Evolutionary conservation across 192 early-diverging fungal species (phyloP).

Genomic region (Coemansia nantahalensis): DNA sequence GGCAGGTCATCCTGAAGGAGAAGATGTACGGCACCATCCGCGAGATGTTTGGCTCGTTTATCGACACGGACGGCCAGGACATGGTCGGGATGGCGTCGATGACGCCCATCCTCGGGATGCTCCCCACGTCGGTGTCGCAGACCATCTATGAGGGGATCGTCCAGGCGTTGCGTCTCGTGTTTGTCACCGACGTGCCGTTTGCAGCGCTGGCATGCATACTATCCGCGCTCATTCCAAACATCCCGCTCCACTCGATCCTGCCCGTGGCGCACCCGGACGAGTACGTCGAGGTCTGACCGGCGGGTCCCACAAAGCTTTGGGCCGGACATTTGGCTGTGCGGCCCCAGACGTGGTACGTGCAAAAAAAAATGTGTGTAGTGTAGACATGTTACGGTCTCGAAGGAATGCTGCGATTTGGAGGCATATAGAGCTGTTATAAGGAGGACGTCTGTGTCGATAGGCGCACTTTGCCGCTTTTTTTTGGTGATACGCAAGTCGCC

Average conservation of each 20-base stretch:
- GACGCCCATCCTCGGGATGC: conserved; percentile 33
- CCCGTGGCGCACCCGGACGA: conserved; percentile 25
- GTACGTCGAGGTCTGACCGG: too few species aligned
- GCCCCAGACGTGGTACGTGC: too few species aligned
- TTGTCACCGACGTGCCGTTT: conserved; percentile 48
- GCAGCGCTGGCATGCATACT: conserved; percentile 39
- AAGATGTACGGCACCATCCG: conserved; percentile 35
- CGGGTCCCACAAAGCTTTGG: too few species aligned
- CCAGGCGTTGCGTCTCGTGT: conserved; percentile 37
- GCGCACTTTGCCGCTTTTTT: too few species aligned
- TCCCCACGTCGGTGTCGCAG: conserved; percentile 11
- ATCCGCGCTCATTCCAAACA: conserved; percentile 33
- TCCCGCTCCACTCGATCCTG: conserved; percentile 37
- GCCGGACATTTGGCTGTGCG: too few species aligned
- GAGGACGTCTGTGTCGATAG: too few species aligned
- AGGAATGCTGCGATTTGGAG: too few species aligned
- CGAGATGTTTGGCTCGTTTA: conserved; percentile 15
- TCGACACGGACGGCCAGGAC: conserved; percentile 27
- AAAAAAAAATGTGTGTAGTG: too few species aligned
- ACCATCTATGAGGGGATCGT: conserved; percentile 34
- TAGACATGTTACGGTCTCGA: too few species aligned
- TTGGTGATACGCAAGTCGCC: too few species aligned
- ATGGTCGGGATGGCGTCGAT: conserved; percentile 31
- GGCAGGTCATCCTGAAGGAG: conserved; percentile 46
- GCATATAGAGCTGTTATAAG: too few species aligned